phyloP scores from a whole-genome alignment of 352 stramenopile species.

The Globisporangium rhizosaccharum region DNA sequence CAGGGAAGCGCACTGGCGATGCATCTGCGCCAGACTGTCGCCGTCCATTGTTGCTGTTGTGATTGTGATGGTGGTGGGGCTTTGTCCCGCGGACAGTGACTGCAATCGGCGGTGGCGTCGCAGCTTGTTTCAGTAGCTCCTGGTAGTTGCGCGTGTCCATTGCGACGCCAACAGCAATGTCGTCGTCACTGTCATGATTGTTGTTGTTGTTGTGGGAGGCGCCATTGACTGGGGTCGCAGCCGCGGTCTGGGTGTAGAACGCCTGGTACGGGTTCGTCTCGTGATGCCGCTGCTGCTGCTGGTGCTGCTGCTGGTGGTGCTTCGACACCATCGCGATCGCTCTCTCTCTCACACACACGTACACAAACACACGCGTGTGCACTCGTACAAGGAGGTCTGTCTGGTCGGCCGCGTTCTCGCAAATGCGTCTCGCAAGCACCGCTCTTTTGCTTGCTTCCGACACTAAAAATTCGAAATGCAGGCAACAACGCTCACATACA shows the following conservation, averaged over 20 bases:
- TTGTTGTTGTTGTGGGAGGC: background rate
- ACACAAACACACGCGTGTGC: background rate
- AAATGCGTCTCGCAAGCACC: too few relatives aligned
- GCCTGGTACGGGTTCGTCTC: conserved; percentile 14
- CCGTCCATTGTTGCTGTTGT: background rate
- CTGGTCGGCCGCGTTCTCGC: too few relatives aligned
- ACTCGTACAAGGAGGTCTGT: background rate
- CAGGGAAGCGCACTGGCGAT: conserved; percentile 5
- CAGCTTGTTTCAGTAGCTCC: conserved; percentile 34
- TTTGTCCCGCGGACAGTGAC: conserved; percentile 9
- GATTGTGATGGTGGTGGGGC: background rate
- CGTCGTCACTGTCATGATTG: conserved; percentile 1
- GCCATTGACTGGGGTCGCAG: conserved; percentile 3
- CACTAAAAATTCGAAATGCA: too few relatives aligned
- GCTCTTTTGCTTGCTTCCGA: too few relatives aligned
- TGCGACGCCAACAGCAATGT: conserved; percentile 33
- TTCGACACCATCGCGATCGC: background rate
- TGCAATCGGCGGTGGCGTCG: conserved; percentile 10
- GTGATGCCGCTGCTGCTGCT: conserved; percentile 8
- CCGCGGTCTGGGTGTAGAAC: conserved; percentile 11
- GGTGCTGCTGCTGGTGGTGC: background rate
- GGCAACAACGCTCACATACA: too few relatives aligned
- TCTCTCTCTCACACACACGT: background rate
- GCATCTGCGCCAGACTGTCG: background rate
- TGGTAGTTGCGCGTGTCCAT: conserved; percentile 64